Base-by-base conservation (phyloP, 1,139 yeast species). In the Blastobotrys elegans region DNA sequence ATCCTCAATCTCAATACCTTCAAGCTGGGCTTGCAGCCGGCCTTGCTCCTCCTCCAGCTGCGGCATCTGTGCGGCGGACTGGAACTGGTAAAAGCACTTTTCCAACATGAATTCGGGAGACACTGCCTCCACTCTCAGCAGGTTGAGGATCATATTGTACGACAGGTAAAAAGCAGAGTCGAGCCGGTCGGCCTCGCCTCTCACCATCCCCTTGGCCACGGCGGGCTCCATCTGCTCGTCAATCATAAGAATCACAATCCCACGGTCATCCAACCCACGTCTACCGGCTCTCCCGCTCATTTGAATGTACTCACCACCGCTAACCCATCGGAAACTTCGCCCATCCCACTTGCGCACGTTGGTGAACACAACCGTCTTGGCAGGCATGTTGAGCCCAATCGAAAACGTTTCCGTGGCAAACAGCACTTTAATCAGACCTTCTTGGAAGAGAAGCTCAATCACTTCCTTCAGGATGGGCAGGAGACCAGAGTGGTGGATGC, bases 251-350 rank as follows among this genome's bases (percentile, higher is more conserved):
- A 94, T 92, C 47, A 94, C 98, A 65, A 92, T 90, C 70, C 99
- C 99, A 64, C 97, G 83, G 64, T 92, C 97, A 75, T 94, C 99
- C 56, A 94, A 77, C 61, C 99, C 98, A 76, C 99, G 86, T 75
- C 99, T 90, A 61, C 99, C 99, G 16, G 99, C 99, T 71, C 99
- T 83, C 54, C 99, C 99, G 37, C 97, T 87, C 99, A 92, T 92
- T 71, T 94, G 99, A 60, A 92, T 94, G 68, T 92, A 94, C 69
- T 94, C 99, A 71, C 98, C 99, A 51, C 97, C 97, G 48, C 96
- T 87, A 35, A 94, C 96, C 97, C 97, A 92, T 68, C 99, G 81
- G 73, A 90, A 89, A 22, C 92, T 94, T 53, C 79, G 82, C 60
- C 98, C 98, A 68, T 94, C 99, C 95, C 96, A 92, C 66, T 94